Percentiles rank a stretch among this genome's conserved stretches.
phyloP scores from a whole-genome alignment of 2,329 filamentous ascomycete genomes.

The Ophiostoma himal-ulmi region DNA sequence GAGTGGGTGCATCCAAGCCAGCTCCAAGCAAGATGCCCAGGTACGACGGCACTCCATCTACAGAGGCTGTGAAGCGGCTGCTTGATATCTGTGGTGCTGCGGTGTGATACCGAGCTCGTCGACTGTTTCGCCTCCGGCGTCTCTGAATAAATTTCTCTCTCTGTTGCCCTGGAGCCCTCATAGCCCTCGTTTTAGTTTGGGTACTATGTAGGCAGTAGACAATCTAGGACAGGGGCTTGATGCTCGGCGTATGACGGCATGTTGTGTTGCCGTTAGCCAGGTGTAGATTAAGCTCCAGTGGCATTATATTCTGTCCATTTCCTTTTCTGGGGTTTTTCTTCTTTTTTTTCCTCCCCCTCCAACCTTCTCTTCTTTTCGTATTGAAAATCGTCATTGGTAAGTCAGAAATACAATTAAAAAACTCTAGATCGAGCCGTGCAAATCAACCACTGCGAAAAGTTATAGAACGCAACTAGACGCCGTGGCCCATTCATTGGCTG shows the following conservation, averaged over 20 bases:
- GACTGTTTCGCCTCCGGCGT: not conserved
- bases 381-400: not conserved
- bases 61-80: not conserved
- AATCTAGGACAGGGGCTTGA: conserved; percentile 13
- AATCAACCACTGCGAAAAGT: not conserved
- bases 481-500: not conserved
- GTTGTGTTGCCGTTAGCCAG: conserved; percentile 15
- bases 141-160: not conserved
- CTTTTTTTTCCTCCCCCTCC: not conserved
- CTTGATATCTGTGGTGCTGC: not conserved
- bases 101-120: not conserved
- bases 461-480: not conserved
- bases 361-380: not conserved
- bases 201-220: not conserved
- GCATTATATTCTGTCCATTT: not conserved
- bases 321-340: not conserved
- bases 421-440: not conserved
- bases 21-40: not conserved
- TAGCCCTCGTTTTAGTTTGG: not conserved
- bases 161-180: not conserved
- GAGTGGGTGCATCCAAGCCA: not conserved
- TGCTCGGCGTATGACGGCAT: conserved; percentile 23
- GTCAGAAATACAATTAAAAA: not conserved
- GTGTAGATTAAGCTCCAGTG: conserved; percentile 10
- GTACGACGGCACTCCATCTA: not conserved